Base-by-base conservation (phyloP, 768 basidiomycete genomes). In the Lyophyllum semitale region DNA sequence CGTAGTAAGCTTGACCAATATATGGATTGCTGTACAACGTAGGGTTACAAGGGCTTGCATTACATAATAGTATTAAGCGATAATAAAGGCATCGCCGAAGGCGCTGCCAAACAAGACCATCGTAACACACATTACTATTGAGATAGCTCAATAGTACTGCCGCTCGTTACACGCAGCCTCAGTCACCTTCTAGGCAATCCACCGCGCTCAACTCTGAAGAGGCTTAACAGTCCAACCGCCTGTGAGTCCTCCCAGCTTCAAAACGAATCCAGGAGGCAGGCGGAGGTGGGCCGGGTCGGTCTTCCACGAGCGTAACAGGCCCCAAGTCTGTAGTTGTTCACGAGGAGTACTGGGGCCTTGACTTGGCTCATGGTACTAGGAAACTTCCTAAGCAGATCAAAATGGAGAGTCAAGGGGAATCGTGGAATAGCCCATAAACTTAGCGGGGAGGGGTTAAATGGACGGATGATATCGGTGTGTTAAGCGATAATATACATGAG, bases 291-390 rank as follows among this genome's bases (percentile, higher is more conserved):
- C 64, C 69, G 63, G 58, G 56, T 84, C 56, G 57, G 73, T 87
- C 59, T 87, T 82, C 85, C 85, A 87, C 78, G 73, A 83, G 81
- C 84, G 84, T 87, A 87, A 87, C 85, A 86, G 81, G 75, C 79
- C 77, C 79, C 72, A 65, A 76, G 71, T 72, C 72, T 82, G 54
- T 58, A 43, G 41, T 27, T 30, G 33, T 61, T 58, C 62, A 63
- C 35, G 64, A 64, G 46, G 35, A 66, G 60, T 67, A 74, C 76
- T 74, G 72, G 76, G 73, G 77, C 80, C 85, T 86, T 87, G 85
- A 87, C 85, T 82, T 73, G 77, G 83, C 80, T 75, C 76, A 73
- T 82, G 80, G 80, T 53, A 7, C 47, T 4, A 20, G 26, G 18
- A 9, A 18, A 40, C 23, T 20, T 17, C n/a, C n/a, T n/a, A n/a